Evolutionary conservation across 345 rosid genomes (phyloP).

Genomic region (Arabis hirsuta): DNA sequence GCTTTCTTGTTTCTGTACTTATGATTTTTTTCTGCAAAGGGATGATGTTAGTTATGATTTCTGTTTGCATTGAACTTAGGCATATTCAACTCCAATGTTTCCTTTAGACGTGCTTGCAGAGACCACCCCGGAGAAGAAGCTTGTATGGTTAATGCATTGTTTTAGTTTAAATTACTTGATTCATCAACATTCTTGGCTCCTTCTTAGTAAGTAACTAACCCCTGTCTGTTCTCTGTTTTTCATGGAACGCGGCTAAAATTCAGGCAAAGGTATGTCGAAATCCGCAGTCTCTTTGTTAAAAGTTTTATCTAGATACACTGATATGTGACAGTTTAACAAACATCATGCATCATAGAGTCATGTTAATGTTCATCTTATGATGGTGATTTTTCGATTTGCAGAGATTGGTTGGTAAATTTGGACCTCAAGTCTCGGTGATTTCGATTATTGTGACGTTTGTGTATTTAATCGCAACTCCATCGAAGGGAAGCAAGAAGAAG

Average conservation of each 20-base stretch:
- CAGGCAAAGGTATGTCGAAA: constrained; percentile 73
- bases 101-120: constrained; percentile 86
- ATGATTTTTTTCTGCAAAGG: not conserved
- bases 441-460: constrained; percentile 66
- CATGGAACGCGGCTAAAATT: constrained; percentile 43
- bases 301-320: not conserved
- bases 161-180: not conserved
- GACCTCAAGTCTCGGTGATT: constrained; percentile 76
- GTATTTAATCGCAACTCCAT: constrained; percentile 60
- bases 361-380: constrained; percentile 2
- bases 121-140: constrained; percentile 69
- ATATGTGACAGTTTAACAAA: not conserved
- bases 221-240: constrained; percentile 28
- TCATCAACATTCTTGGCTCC: constrained; percentile 4
- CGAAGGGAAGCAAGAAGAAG: constrained; percentile 80
- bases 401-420: constrained; percentile 75
- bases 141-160: constrained; percentile 60
- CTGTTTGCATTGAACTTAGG: constrained; percentile 45
- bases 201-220: not conserved
- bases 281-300: not conserved
- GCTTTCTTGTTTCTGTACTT: not conserved
- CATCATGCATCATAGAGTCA: constrained; percentile 5
- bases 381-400: constrained; percentile 41
- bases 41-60: not conserved
- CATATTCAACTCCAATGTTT: constrained; percentile 76